Base-by-base conservation (phyloP, 768 basidiomycete genomes). In the Leccinum subgranulosum region DNA sequence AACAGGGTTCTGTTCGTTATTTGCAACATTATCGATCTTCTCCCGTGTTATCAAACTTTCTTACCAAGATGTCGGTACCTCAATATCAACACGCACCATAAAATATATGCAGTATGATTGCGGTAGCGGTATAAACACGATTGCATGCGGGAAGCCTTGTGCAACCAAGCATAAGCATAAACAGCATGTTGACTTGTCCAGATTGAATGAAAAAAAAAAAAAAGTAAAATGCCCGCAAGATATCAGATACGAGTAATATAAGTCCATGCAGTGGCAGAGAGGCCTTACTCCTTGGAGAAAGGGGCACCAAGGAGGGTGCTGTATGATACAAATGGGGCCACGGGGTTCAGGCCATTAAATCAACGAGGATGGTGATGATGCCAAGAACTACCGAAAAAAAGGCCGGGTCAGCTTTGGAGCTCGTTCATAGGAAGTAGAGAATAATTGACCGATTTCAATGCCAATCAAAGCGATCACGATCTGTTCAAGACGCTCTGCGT, bases 401-500 rank as follows among this genome's bases (percentile, higher is more conserved):
- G 23, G 34, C 49, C 34, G 54, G 48, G 21, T 63, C 31, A 57
- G 55, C 27, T 17, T 23, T 48, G 41, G 28, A 45, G 33, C 27
- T 10, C 27, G 19, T 12, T 25, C 12, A 53, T 17, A 15, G 36
- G 33, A 28, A 34, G 21, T 33, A 25, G 25, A 36, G 27, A 36
- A 28, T 21, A 33, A 75, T 80, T 53, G 57, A 90, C 90, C 82
- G 55, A 94, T 94, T 74, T 93, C 92, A 52, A 95, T 88, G 41
- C 76, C 94, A 68, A 97, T 96, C 55, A 97, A 78, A 51, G 84
- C 86, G 60, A 97, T 96, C 61, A 97, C 90, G 56, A 97, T 93
- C 70, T 92, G 90, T 72, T 97, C 94, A 8, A 97, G 80, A 25
- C 92, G 83, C 72, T 97, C 94, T 1, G 92, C 85, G 66, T 97